Base-by-base conservation (phyloP, 371 early-diverging fungal species). In the Rhizomucor miehei region DNA sequence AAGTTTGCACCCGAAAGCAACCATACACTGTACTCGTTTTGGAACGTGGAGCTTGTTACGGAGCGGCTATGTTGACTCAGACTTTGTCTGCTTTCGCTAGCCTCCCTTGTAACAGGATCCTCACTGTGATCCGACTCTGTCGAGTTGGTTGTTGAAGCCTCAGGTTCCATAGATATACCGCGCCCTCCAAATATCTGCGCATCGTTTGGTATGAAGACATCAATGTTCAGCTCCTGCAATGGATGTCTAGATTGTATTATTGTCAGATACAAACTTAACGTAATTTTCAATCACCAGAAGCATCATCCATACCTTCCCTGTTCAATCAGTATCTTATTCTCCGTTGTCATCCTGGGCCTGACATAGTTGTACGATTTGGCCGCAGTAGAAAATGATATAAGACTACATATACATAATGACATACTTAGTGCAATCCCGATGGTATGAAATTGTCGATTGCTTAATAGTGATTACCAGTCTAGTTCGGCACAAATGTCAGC, bases 1-100 rank as follows among this genome's bases (percentile, higher is more conserved):
- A 75, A 86, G 55, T 92, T 92, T 1, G 92, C 84, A 0, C 90
- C 92, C 14, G 85, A 88, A 6, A 92, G 63, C 6, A 92, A 56
- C 60, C 88, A 80, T 23, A 84, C 66, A 25, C 67, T 59, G n/a
- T 69, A 67, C 6, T 56, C 56, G 2, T 43, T 24, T 36, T n/a
- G n/a, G n/a, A n/a, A n/a, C n/a, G n/a, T n/a, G n/a, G n/a, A n/a
- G n/a, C n/a, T n/a, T n/a, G n/a, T n/a, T n/a, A n/a, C n/a, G 34
- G 25, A 21, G 17, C 23, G 11, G 10, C 25, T n/a, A 21, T 21
- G 21, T 29, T 8, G 29, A 29, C 29, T 29, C 29, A 29, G 3
- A 29, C 29, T 29, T 8, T 29, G 29, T 29, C 5, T 29, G 29
- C 8, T 8, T 29, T 8, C 5, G 29, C 29, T 29, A 8, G 29